Evolutionary conservation across 345 rosid genomes (phyloP).

Genomic region (rapeseed (Brassica napus)): Da-Ae NC_063444.1:8823501-8824000

Average conservation of each 20-base stretch:
- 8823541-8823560: slow-evolving; percentile 43
- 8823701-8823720: slow-evolving; percentile 20
- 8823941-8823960: slow-evolving; percentile 26
- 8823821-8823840: slow-evolving; percentile 25
- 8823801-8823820: not conserved
- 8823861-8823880: slow-evolving; percentile 28
- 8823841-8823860: slow-evolving; percentile 5
- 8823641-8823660: not conserved
- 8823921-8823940: slow-evolving; percentile 16
- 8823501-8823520: slow-evolving; percentile 44
- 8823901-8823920: slow-evolving; percentile 25
- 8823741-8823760: slow-evolving; percentile 4
- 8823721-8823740: not conserved
- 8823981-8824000: not conserved
- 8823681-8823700: slow-evolving; percentile 9
- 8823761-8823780: not conserved
- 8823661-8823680: not conserved
- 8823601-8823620: slow-evolving; percentile 3
- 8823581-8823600: not conserved
- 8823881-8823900: slow-evolving; percentile 23
- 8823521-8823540: slow-evolving; percentile 43
- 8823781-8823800: slow-evolving; percentile 8
- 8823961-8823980: slow-evolving; percentile 29
- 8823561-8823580: not conserved
- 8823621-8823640: not conserved